Evolutionary conservation across 1,284 basidiomycete species (phyloP), one percentile per base, ranked within the genome.

Genomic region (Trametes hirsuta): DNA sequence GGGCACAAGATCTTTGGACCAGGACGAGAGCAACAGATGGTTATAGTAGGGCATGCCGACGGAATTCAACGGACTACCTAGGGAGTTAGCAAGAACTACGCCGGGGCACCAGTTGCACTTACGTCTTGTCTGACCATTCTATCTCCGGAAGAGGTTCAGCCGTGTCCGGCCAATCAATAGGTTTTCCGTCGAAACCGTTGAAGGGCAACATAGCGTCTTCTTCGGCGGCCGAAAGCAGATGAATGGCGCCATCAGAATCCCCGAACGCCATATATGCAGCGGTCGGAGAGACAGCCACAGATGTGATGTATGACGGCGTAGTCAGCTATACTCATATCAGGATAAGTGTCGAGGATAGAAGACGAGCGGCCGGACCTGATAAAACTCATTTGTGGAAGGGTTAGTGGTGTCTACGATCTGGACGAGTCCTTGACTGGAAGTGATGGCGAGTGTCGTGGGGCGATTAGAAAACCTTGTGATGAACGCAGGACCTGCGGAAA

Each of bases 241-340:
- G 93, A 6, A 98, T 84, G 10, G 82, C 80, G 8, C 96, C 95
- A 54, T 95, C 90, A 0, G 88, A 89, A 68, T 98, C 96, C 1
- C 94, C 95, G 67, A 97, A 96, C 0, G 94, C 95, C 69, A 99
- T 81, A 69, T 95, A 97, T 50, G 93, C 89, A 22, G 93, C 94
- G 1, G 90, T 90, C 1, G 93, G 88, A 1, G 95, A 95, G 35
- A 98, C 80, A 5, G 94, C 88, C 65, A 90, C 83, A 44, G 93
- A 89, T 1, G 89, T 94, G 59, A 98, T 76, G 72, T 88, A 96
- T 0, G 93, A 90, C 0, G 84, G 67, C 21, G 85, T 69, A 65
- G 91, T 86, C 47, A 91, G 77, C 90, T 93, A 55, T 62, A 10
- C 53, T 21, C 41, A 46, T 39, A 21, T 49, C 22, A 48, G 51